A percentile compares a stretch with the other conserved stretches of the same genome.
phyloP scores from a whole-genome alignment of 164 flowering plant species.

The Kalanchoe fedtschenkoi region DNA sequence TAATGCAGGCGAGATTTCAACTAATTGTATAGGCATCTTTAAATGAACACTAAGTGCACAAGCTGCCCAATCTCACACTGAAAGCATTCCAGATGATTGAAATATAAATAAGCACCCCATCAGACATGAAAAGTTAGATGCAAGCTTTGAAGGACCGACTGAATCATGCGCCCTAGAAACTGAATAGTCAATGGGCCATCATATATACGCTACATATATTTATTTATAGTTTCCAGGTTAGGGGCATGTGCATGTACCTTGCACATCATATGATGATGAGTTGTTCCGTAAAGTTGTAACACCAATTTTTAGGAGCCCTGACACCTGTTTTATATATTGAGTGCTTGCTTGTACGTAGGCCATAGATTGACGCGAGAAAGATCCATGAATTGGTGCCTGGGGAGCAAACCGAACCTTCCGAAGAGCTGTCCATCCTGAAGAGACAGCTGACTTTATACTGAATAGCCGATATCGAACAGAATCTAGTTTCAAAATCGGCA shows the following conservation, averaged over 20 bases:
- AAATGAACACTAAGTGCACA: background rate
- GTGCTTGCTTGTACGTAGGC: constrained; percentile 76
- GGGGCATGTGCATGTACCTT: constrained; percentile 37
- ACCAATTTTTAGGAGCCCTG: constrained; percentile 69
- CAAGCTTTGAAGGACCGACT: background rate
- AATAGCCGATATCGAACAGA: constrained; percentile 30
- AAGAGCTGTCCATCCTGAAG: constrained; percentile 67
- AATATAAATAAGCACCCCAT: no score
- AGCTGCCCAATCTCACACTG: no score
- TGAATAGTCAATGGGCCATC: background rate
- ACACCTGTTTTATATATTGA: constrained; percentile 75
- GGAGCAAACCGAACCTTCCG: constrained; percentile 40
- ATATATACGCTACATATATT: background rate
- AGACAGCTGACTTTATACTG: constrained; percentile 37
- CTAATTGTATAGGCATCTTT: background rate
- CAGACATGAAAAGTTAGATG: no score
- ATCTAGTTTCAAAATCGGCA: constrained; percentile 41
- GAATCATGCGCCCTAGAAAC: background rate
- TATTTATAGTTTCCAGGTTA: background rate
- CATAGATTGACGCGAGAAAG: constrained; percentile 65
- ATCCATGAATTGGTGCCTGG: constrained; percentile 42
- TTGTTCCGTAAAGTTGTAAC: constrained; percentile 62
- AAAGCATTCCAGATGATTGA: no score
- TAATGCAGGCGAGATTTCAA: background rate
- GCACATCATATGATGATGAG: constrained; percentile 70